Percentiles rank a stretch among this genome's conserved stretches.
Conservation (phyloP, 1,139 yeast species). For the Suhomyces ambrosiae region DNA sequence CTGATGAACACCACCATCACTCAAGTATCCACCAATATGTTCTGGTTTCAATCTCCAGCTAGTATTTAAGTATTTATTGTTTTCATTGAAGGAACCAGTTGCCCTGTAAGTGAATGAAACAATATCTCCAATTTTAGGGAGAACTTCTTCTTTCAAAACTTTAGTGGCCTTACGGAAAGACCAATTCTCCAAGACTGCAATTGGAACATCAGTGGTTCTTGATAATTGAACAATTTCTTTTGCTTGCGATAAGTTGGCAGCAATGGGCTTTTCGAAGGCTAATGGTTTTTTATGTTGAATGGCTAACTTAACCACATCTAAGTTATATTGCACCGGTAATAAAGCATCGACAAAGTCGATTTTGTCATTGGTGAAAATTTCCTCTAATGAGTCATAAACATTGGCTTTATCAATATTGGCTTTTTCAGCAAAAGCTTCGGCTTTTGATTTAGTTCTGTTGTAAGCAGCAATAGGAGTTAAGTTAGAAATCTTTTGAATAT, state of each 20-base stretch:
- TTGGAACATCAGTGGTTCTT: conserved; percentile 60
- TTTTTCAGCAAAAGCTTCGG: conserved; percentile 70
- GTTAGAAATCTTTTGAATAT: conserved; percentile 47
- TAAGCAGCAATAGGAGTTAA: conserved; percentile 57
- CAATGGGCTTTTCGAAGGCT: conserved; percentile 86
- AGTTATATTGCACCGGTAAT: conserved; percentile 81
- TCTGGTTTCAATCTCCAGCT: conserved; percentile 88
- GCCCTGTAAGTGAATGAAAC: conserved; percentile 77
- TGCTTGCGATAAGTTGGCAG: conserved; percentile 82
- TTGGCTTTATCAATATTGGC: conserved; percentile 54
- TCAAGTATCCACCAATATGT: conserved; percentile 86
- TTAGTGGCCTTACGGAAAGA: conserved; percentile 61
- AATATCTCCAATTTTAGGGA: conserved; percentile 74
- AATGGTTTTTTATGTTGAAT: conserved; percentile 74
- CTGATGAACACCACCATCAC: conserved; percentile 97
- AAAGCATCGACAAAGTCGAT: conserved; percentile 81
- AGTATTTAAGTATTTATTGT: conserved; percentile 67
- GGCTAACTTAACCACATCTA: conserved; percentile 66
- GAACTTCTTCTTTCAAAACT: conserved; percentile 50
- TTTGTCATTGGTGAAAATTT: conserved; percentile 59
- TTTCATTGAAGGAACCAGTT: conserved; percentile 74
- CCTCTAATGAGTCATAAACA: conserved; percentile 68
- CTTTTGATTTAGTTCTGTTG: conserved; percentile 83
- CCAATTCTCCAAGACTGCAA: conserved; percentile 85
- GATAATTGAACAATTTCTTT: conserved; percentile 71